phyloP scores from a whole-genome alignment of 2,329 filamentous ascomycete genomes.

The Trichoderma pleuroti region DNA sequence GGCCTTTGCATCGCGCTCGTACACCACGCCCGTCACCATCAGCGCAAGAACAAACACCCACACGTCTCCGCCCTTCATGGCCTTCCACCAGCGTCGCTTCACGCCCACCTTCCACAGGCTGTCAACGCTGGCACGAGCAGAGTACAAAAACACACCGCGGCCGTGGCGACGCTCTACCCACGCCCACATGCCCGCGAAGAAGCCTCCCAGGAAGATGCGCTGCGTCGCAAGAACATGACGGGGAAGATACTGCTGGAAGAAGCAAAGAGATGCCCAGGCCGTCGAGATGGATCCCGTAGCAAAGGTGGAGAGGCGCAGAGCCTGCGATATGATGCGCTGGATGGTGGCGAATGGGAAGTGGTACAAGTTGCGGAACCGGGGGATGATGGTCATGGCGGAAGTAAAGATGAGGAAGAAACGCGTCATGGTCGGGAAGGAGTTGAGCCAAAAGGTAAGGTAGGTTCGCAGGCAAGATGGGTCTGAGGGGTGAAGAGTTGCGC shows the following conservation, averaged over 20 bases:
- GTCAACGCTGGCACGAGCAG: slow-evolving; percentile 73
- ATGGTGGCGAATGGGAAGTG: slow-evolving; percentile 64
- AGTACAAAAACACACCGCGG: slow-evolving; percentile 72
- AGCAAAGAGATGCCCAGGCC: slow-evolving; percentile 83
- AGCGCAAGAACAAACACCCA: slow-evolving; percentile 77
- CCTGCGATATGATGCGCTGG: slow-evolving; percentile 61
- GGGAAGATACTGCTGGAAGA: slow-evolving; percentile 79
- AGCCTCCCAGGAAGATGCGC: slow-evolving; percentile 85
- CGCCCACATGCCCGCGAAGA: slow-evolving; percentile 80
- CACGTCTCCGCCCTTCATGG: slow-evolving; percentile 77
- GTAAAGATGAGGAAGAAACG: slow-evolving; percentile 76
- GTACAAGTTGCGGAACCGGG: slow-evolving; percentile 65
- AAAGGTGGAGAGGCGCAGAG: slow-evolving; percentile 73
- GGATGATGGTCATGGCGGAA: slow-evolving; percentile 62
- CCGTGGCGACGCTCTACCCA: slow-evolving; percentile 66
- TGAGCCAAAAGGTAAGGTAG: slow-evolving; percentile 82
- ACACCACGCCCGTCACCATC: slow-evolving; percentile 72
- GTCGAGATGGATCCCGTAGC: slow-evolving; percentile 76
- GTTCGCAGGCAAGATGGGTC: slow-evolving; percentile 87
- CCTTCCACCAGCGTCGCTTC: slow-evolving; percentile 84
- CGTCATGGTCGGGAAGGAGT: slow-evolving; percentile 73
- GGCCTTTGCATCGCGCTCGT: slow-evolving; percentile 66
- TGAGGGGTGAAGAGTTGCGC: slow-evolving; percentile 80
- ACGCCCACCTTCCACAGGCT: slow-evolving; percentile 90
- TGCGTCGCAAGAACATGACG: slow-evolving; percentile 72